phyloP scores from a whole-genome alignment of 208 protist species.

The Zelonia costaricensis region DNA sequence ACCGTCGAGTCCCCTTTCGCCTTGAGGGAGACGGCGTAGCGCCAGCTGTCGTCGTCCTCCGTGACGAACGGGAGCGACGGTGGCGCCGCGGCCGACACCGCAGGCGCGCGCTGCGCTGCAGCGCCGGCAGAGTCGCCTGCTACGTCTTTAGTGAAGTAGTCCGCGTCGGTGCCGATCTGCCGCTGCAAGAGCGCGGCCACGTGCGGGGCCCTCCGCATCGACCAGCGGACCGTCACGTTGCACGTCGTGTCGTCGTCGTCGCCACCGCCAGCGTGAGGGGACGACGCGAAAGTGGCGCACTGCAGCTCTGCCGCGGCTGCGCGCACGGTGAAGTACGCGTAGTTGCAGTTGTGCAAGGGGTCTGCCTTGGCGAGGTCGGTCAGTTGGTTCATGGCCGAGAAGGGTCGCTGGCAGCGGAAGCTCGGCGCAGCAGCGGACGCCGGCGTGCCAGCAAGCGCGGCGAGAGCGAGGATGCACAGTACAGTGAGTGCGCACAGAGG shows the following conservation, averaged over 20 bases:
- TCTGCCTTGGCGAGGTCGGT: slow-evolving; percentile 28
- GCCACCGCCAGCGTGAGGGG: not conserved
- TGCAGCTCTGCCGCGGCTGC: slow-evolving; percentile 33
- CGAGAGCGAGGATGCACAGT: too few relatives aligned
- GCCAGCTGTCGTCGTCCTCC: slow-evolving; percentile 49
- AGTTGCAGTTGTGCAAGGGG: slow-evolving; percentile 52
- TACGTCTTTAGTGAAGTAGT: slow-evolving; percentile 15
- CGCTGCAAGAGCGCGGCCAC: slow-evolving; percentile 9
- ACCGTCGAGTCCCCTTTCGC: slow-evolving; percentile 36
- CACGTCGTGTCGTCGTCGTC: slow-evolving; percentile 13
- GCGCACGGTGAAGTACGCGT: slow-evolving; percentile 51
- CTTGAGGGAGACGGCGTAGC: slow-evolving; percentile 44
- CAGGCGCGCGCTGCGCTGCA: not conserved
- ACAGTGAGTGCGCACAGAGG: too few relatives aligned
- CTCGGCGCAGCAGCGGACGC: not conserved
- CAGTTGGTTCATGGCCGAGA: slow-evolving; percentile 47
- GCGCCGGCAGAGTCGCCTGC: not conserved
- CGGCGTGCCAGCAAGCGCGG: too few relatives aligned
- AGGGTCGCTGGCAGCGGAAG: slow-evolving; percentile 66
- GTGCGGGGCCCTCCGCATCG: slow-evolving; percentile 19
- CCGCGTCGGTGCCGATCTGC: slow-evolving; percentile 18
- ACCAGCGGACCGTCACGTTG: slow-evolving; percentile 31
- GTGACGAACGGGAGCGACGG: slow-evolving; percentile 1
- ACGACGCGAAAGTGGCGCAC: slow-evolving; percentile 31
- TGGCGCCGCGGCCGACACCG: not conserved